Base-by-base conservation (phyloP, 768 basidiomycete genomes). In the Albatrellus ellisii region DNA sequence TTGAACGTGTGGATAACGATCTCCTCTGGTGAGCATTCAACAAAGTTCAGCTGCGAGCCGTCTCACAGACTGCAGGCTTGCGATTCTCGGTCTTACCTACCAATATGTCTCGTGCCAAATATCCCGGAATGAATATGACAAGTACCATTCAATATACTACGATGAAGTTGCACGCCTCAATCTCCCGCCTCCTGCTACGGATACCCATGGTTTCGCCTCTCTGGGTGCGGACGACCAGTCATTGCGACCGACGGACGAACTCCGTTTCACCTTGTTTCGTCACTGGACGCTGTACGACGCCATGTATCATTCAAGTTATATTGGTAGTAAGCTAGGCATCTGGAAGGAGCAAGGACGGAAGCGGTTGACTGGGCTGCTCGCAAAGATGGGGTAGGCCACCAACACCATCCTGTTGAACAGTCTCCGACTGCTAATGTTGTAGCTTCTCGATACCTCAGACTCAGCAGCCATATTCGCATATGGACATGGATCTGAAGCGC, bases 261-360 rank as follows among this genome's bases (percentile, higher is more conserved):
- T 98, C 41, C 73, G 95, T 20, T 98, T 99, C 59, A 91, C 81
- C 63, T 71, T 97, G 41, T 91, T 92, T 57, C 73, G 94, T 43
- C 95, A 98, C 63, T 99, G 95, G 95, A 97, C 84, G 24, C 62
- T 99, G 35, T 98, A 97, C 56, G 95, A 99, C 55, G 79, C 92
- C 9, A 98, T 99, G 95, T 80, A 81, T 53, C 94, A 99, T 59
- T 95, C 91, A 3, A 86, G 85, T 44, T 99, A 98, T 54, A 82
- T 99, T 14, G 92, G 91, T 6, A 82, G 86, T 39, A 90, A 89
- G 59, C 70, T 99, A 45, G 91, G 90, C 3, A 87, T 94, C 42
- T 98, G 95, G 95, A 90, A 85, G 55, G 94, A 98, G 58, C 73
- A 78, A 42, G 95, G 95, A 17, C 70, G 85, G 46, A 92, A 90